Percentiles rank a stretch among this genome's conserved stretches.
These are phyloP conservation scores for Leptosphaerulina australis DNA, from an alignment of 2,329 filamentous ascomycete genomes.

Conservation along the genomic window DNA sequence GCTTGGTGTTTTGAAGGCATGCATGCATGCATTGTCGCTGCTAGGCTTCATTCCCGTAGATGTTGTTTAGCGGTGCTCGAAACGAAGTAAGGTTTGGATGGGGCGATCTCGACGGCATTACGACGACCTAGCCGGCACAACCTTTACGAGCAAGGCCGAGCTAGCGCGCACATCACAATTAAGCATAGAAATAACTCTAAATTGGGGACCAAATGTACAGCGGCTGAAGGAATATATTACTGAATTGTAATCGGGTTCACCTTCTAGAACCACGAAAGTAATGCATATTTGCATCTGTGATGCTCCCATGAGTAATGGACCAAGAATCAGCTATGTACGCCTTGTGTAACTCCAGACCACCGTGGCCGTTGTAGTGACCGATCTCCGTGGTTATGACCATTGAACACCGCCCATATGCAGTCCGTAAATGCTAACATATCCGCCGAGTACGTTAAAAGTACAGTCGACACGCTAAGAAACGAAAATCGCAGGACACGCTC, in stretches of 20 bases:
- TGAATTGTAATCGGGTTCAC: background rate
- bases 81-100: background rate
- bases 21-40: background rate
- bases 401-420: slow-evolving; percentile 40
- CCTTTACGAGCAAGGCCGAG: slow-evolving; percentile 12
- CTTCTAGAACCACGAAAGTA: slow-evolving; percentile 1
- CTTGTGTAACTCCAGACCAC: slow-evolving; percentile 14
- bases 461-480: slow-evolving; percentile 5
- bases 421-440: slow-evolving; percentile 30
- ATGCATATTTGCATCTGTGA: background rate
- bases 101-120: slow-evolving; percentile 17
- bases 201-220: background rate
- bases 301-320: background rate
- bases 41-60: background rate
- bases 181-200: slow-evolving; percentile 30
- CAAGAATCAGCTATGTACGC: background rate
- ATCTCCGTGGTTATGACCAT: slow-evolving; percentile 4
- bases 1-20: background rate
- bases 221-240: no score
- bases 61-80: background rate
- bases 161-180: slow-evolving; percentile 15
- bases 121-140: background rate
- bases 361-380: slow-evolving; percentile 11
- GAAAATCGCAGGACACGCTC: slow-evolving; percentile 1
- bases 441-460: slow-evolving; percentile 6